These are phyloP conservation scores for Pythium dissotocum DNA, from an alignment of 352 stramenopile species.

Conservation along the genomic window DNA sequence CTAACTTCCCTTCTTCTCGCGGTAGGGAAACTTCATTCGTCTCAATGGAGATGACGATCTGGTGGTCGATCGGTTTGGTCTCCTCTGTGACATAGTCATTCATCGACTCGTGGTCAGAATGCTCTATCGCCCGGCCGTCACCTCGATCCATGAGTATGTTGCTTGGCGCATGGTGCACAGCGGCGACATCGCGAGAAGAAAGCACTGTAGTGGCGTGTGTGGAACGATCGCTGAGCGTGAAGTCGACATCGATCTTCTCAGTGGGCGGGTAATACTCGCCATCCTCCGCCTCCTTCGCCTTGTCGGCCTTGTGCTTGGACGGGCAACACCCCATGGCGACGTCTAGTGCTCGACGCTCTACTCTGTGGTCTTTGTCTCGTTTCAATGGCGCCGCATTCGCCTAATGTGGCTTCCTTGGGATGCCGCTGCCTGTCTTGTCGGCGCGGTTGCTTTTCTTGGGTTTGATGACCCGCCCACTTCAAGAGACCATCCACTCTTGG, in stretches of 20 bases:
- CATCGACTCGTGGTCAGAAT: conserved; percentile 34
- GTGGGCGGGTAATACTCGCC: conserved; percentile 17
- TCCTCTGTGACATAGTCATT: conserved; percentile 8
- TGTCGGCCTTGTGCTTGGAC: conserved; percentile 41
- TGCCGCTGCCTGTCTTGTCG: not conserved
- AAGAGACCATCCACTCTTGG: conserved; percentile 21
- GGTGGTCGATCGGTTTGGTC: conserved; percentile 14
- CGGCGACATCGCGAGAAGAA: not conserved
- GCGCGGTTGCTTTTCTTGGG: conserved; percentile 9
- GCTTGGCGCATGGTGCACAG: conserved; percentile 8
- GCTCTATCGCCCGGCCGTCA: conserved; percentile 28
- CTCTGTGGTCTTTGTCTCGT: not conserved
- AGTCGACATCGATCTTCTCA: conserved; percentile 22
- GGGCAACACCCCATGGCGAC: conserved; percentile 66
- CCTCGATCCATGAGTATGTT: conserved; percentile 45
- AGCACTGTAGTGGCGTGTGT: not conserved
- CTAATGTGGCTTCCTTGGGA: conserved; percentile 21
- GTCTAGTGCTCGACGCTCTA: not conserved
- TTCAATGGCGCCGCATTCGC: not conserved
- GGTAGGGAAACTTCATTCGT: not conserved
- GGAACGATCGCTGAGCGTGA: conserved; percentile 16
- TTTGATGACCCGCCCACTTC: conserved; percentile 10
- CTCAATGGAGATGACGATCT: not conserved
- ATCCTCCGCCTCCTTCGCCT: conserved; percentile 3
- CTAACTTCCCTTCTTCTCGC: not conserved